phyloP scores from a whole-genome alignment of 2,329 filamentous ascomycete genomes.

The Trichophyton mentagrophytes region DNA sequence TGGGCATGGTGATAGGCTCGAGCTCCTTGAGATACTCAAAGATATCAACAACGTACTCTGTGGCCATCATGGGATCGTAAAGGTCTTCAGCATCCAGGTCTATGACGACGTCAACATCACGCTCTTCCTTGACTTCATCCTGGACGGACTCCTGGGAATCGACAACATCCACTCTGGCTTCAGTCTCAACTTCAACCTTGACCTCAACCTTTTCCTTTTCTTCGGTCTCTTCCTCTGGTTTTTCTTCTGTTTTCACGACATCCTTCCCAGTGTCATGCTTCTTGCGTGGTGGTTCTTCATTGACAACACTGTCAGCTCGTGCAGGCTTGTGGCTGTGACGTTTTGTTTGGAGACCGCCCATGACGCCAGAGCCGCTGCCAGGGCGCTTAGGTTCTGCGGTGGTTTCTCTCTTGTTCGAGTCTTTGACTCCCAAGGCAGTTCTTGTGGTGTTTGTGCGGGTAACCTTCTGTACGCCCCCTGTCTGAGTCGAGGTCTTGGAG shows the following conservation, averaged over 20 bases:
- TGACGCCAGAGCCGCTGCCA: constrained; percentile 57
- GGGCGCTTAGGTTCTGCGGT: constrained; percentile 55
- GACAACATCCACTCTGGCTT: not conserved
- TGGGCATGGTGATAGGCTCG: constrained; percentile 65
- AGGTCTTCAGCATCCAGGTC: constrained; percentile 76
- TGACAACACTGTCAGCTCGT: constrained; percentile 47
- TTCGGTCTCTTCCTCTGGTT: constrained; percentile 17
- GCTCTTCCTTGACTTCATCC: not conserved
- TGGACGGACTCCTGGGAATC: not conserved
- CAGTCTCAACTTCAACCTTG: not conserved
- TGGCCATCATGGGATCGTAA: constrained; percentile 93
- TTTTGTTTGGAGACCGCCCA: constrained; percentile 56
- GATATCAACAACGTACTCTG: constrained; percentile 92
- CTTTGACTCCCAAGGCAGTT: constrained; percentile 52
- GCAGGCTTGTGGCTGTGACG: constrained; percentile 43
- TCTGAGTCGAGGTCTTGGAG: constrained; percentile 63
- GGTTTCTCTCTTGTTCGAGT: constrained; percentile 48
- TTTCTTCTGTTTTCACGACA: constrained; percentile 7
- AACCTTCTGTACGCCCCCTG: constrained; percentile 69
- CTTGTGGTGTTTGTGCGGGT: constrained; percentile 48
- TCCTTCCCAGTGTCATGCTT: constrained; percentile 48
- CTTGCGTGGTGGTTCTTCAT: constrained; percentile 57
- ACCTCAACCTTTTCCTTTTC: constrained; percentile 1
- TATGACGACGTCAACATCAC: constrained; percentile 21
- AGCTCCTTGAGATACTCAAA: constrained; percentile 81